Conservation (phyloP, 345 rosid genomes). For the Zanthoxylum bungeanum region DNA sequence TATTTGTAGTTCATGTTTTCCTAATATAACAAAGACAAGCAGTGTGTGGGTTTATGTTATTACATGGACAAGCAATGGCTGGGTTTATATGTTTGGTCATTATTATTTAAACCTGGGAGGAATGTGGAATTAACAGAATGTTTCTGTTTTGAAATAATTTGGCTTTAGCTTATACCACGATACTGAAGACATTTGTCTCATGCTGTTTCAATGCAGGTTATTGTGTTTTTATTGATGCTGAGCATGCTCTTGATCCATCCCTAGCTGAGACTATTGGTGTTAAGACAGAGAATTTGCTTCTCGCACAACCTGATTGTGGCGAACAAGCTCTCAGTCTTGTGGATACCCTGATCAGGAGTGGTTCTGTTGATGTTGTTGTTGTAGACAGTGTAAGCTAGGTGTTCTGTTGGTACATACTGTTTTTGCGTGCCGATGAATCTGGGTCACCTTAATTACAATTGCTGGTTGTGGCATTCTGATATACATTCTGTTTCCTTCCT, state of each 20-base stretch:
- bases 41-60: background rate
- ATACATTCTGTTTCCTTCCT: background rate
- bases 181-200: slow-evolving; percentile 12
- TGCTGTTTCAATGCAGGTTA: slow-evolving; percentile 45
- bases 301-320: slow-evolving; percentile 97
- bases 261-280: slow-evolving; percentile 87
- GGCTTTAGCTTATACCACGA: background rate
- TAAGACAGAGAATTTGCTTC: slow-evolving; percentile 84
- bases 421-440: slow-evolving; percentile 2
- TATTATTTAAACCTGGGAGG: background rate
- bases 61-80: too few species aligned
- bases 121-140: background rate
- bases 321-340: slow-evolving; percentile 98
- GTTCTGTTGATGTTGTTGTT: slow-evolving; percentile 92
- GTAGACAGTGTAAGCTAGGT: slow-evolving; percentile 91
- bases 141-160: background rate
- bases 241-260: slow-evolving; percentile 97
- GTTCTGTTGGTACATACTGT: slow-evolving; percentile 7
- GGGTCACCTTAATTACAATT: background rate
- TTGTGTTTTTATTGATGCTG: slow-evolving; percentile 95
- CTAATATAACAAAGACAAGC: background rate
- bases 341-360: slow-evolving; percentile 86
- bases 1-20: background rate
- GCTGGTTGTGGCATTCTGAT: background rate
- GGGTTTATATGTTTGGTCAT: too few species aligned